These are phyloP conservation scores for Myochromella boudieri DNA, from an alignment of 768 basidiomycete genomes.

Conservation along the genomic window DNA sequence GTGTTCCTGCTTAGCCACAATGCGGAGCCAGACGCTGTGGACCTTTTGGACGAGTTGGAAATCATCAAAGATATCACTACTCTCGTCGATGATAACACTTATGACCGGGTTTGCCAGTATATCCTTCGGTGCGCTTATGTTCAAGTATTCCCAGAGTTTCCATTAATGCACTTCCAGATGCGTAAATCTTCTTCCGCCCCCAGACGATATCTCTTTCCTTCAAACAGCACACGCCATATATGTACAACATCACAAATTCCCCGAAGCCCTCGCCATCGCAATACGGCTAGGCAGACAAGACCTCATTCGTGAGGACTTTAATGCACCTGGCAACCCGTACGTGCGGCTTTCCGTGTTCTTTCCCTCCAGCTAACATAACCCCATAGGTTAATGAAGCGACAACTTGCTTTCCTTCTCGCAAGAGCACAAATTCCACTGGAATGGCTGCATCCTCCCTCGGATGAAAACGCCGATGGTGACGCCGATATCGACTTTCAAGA, in stretches of 20 bases:
- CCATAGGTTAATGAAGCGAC: conserved; percentile 83
- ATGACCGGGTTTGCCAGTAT: conserved; percentile 87
- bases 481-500: conserved; percentile 56
- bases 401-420: conserved; percentile 91
- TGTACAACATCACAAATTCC: conserved; percentile 81
- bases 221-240: conserved; percentile 89
- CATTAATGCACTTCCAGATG: conserved; percentile 49
- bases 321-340: conserved; percentile 84
- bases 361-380: conserved; percentile 1
- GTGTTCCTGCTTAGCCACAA: conserved; percentile 90
- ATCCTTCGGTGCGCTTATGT: conserved; percentile 76
- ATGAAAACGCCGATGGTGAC: conserved; percentile 51
- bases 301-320: conserved; percentile 85
- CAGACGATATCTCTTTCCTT: conserved; percentile 90
- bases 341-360: conserved; percentile 27
- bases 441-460: conserved; percentile 70
- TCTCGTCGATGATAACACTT: conserved; percentile 87
- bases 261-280: conserved; percentile 86
- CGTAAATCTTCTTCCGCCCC: conserved; percentile 86
- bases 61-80: conserved; percentile 76
- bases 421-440: conserved; percentile 89
- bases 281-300: conserved; percentile 81
- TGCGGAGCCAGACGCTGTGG: conserved; percentile 97
- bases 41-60: conserved; percentile 91
- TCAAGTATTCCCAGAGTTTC: not conserved